Evolutionary conservation across 306 rosid species (phyloP), one percentile per base, ranked within the genome.

Genomic region (Sechiopsis laciniata): DNA sequence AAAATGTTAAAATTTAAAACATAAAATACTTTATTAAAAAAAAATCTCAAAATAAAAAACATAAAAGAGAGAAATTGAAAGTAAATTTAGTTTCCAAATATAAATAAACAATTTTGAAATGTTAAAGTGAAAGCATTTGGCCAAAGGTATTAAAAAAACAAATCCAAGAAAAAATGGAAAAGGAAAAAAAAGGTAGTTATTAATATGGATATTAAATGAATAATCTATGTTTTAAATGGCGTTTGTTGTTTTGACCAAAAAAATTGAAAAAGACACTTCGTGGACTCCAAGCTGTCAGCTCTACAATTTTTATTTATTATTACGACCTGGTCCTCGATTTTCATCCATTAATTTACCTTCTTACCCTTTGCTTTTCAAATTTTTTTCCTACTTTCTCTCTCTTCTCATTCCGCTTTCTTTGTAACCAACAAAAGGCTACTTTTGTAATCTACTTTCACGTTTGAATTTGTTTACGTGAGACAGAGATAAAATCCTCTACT

Each of bases 221-320:
- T 21, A 69, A 69, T 69, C 40, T 32, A 42, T 69, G 58, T 15
- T 22, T 60, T 69, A 1, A 69, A 69, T 69, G 58, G 74, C 74
- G 58, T 50, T 69, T 50, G 74, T 37, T 69, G 58, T 69, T 69
- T 69, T 69, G 74, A 69, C 74, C 74, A 69, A 22, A 69, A 69
- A 50, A 24, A 58, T 50, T 32, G 74, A 50, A 51, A 48, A 69
- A 4, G 45, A 51, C 74, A 24, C 56, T 69, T 50, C 74, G 37
- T 69, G 35, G 74, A 69, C 59, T 69, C 58, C 22, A 24, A 50
- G 58, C 74, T 69, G 74, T 69, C 73, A 69, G 57, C 72, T 66
- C 17, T 66, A 42, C 55, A 45, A 66, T 66, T 67, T 32, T 32
- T 32, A 32, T 26, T 26, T 26, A 26, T 26, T 17, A 45, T 45